Conservation (phyloP, 2,329 filamentous ascomycete species). For the Ceratocystis colombiana region DNA sequence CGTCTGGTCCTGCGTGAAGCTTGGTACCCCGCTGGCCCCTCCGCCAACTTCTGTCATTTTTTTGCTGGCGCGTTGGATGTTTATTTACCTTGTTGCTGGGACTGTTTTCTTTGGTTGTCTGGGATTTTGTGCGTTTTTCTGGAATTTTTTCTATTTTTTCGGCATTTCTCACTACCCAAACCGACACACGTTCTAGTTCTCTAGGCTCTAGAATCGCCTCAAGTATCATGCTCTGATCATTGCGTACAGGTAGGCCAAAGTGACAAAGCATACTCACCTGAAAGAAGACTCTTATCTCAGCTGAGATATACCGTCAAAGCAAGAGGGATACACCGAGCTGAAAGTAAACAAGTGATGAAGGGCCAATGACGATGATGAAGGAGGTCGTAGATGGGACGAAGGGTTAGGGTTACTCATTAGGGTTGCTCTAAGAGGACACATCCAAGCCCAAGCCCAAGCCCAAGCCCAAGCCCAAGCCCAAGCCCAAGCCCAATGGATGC, state of each 20-base stretch:
- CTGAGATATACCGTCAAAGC: slow-evolving; percentile 8
- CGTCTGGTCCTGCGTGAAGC: not conserved
- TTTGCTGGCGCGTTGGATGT: slow-evolving; percentile 4
- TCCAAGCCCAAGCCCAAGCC: too few relatives aligned
- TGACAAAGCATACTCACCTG: slow-evolving; percentile 16
- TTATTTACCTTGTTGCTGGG: slow-evolving; percentile 10
- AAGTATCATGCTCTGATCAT: not conserved
- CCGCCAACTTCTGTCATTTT: not conserved
- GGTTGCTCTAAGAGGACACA: too few relatives aligned
- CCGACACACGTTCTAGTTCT: not conserved
- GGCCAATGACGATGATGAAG: not conserved
- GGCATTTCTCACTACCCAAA: not conserved
- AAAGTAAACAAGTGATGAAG: not conserved
- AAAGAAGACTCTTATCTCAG: slow-evolving; percentile 13
- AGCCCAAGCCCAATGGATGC: too few relatives aligned
- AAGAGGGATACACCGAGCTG: not conserved
- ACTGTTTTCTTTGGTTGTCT: not conserved
- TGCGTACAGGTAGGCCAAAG: not conserved
- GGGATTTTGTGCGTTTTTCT: not conserved
- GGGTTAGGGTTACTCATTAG: not conserved
- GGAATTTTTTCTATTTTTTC: not conserved
- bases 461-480: too few relatives aligned
- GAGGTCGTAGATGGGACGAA: not conserved
- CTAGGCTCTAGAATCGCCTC: slow-evolving; percentile 2
- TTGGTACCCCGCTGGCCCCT: not conserved